Percentiles rank a stretch among this genome's conserved stretches.
Evolutionary conservation across 371 early-diverging fungal species (phyloP).

Genomic region (Smittium culicis): DNA sequence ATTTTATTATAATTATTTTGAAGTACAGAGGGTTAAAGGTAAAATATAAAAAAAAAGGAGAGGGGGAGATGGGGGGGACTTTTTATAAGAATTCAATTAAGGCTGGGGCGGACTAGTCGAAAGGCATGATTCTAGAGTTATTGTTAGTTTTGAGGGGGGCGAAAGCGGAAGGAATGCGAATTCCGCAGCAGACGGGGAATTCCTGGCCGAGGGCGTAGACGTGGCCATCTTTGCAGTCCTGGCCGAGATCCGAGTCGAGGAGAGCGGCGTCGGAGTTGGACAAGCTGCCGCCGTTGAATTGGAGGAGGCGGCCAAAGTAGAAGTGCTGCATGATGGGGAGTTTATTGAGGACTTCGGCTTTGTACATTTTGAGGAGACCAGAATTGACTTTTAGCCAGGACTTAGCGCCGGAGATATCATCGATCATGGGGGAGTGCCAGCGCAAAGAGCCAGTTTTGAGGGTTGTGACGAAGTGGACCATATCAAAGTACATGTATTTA

Average conservation of each 20-base stretch:
- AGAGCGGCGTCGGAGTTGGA: constrained; percentile 22
- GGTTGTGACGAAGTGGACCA: constrained; percentile 75
- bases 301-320: constrained; percentile 65
- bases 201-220: constrained; percentile 88
- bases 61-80: too few species aligned
- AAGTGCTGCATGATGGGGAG: constrained; percentile 98
- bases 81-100: too few species aligned
- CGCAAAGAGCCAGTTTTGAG: constrained; percentile 33
- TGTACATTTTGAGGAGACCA: constrained; percentile 97
- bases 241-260: constrained; percentile 38
- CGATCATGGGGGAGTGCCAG: constrained; percentile 90
- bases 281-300: constrained; percentile 23
- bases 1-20: too few species aligned
- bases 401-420: constrained; percentile 87
- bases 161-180: constrained; percentile 85
- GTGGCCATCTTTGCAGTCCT: constrained; percentile 44
- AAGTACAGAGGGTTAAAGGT: too few species aligned
- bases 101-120: constrained; percentile 5
- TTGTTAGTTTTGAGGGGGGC: constrained; percentile 47
- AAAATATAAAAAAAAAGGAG: too few species aligned
- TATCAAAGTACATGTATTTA: constrained; percentile 87
- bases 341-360: constrained; percentile 89
- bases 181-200: constrained; percentile 86
- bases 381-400: constrained; percentile 86
- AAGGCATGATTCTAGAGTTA: neutral